These are phyloP conservation scores for Fusarium metavorans DNA, from an alignment of 2,329 filamentous ascomycete species.

Conservation along the genomic window DNA sequence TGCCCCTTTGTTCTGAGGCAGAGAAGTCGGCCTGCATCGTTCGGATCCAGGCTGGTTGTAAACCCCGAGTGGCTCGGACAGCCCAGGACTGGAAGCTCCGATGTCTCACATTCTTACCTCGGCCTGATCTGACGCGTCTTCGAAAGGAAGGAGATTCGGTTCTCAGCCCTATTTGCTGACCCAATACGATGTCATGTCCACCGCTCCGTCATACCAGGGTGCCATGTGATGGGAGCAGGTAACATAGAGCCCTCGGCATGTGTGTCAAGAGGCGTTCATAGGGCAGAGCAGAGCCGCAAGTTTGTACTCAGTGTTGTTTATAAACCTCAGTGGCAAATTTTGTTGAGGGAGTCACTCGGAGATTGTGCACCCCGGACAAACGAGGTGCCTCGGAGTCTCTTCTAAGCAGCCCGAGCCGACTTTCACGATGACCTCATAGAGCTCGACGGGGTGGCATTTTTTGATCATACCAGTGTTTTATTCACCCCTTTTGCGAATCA, in stretches of 20 bases:
- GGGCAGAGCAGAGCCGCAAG: neutral
- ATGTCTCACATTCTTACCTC: neutral
- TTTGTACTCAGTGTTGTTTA: too few relatives aligned
- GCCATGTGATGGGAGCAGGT: conserved; percentile 3
- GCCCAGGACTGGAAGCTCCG: neutral
- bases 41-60: neutral
- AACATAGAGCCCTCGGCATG: neutral
- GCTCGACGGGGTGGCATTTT: neutral
- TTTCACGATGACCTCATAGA: neutral
- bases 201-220: conserved; percentile 13
- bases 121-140: neutral
- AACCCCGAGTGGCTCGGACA: neutral
- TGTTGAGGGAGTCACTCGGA: neutral
- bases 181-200: neutral
- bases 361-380: neutral
- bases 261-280: neutral
- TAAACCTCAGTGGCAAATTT: neutral
- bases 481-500: neutral
- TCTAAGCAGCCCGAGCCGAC: neutral
- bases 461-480: neutral
- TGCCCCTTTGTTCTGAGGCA: too few relatives aligned
- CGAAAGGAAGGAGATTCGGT: neutral
- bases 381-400: neutral
- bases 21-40: neutral
- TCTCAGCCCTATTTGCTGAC: neutral